These are phyloP conservation scores for Aspergillus fumigatiaffinis DNA, from an alignment of 2,329 filamentous ascomycete species.

Conservation along the genomic window DNA sequence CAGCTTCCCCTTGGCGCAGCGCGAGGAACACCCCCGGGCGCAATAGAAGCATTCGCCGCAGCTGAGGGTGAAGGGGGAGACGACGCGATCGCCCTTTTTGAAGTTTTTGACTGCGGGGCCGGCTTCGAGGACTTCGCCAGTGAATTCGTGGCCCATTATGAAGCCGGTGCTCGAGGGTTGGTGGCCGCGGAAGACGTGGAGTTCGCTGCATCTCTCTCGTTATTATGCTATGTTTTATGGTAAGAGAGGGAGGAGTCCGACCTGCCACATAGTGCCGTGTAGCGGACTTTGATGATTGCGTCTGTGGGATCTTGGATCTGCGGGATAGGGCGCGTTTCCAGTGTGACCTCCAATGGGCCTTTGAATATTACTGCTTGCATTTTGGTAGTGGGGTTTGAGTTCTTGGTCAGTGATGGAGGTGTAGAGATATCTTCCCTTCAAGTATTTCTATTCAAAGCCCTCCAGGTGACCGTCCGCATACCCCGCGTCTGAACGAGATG, in stretches of 20 bases:
- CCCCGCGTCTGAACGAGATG: too few species aligned
- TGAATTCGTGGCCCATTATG: slow-evolving; percentile 76
- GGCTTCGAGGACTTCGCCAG: slow-evolving; percentile 64
- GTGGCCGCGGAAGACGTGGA: slow-evolving; percentile 81
- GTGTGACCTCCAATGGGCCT: slow-evolving; percentile 65
- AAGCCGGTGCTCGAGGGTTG: slow-evolving; percentile 63
- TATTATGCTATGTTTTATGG: neutral
- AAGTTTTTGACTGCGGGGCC: slow-evolving; percentile 58
- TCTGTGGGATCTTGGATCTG: slow-evolving; percentile 66
- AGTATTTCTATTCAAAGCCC: neutral
- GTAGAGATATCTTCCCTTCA: too few species aligned
- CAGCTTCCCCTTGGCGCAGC: slow-evolving; percentile 64
- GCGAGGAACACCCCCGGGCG: slow-evolving; percentile 65
- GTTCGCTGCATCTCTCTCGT: slow-evolving; percentile 50
- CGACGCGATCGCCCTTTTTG: slow-evolving; percentile 69
- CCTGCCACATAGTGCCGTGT: slow-evolving; percentile 83
- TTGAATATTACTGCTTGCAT: slow-evolving; percentile 92
- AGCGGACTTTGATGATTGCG: slow-evolving; percentile 74
- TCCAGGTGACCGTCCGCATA: too few species aligned
- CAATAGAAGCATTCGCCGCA: slow-evolving; percentile 83
- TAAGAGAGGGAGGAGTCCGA: slow-evolving; percentile 33
- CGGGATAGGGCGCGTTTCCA: slow-evolving; percentile 75
- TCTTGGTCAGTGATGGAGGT: neutral
- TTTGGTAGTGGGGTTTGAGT: slow-evolving; percentile 31
- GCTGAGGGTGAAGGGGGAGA: slow-evolving; percentile 75